Evolutionary conservation across 2,329 filamentous ascomycete species (phyloP).

Genomic region (Bisporella sp.): DNA sequence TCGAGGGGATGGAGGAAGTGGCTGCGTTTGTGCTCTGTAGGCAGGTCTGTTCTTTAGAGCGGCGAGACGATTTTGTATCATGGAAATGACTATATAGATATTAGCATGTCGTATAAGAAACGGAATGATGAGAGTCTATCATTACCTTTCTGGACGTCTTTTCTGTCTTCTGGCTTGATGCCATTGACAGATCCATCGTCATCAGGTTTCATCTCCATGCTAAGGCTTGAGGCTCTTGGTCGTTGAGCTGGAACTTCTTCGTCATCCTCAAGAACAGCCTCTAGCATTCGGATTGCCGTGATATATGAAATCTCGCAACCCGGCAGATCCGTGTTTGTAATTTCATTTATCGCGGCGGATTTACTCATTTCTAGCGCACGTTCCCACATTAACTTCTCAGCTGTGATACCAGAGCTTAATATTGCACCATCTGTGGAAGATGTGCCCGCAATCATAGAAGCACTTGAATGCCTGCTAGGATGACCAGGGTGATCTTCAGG

Average conservation of each 20-base stretch:
- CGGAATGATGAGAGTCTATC: conserved; percentile 23
- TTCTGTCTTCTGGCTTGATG: conserved; percentile 62
- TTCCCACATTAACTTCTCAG: conserved; percentile 97
- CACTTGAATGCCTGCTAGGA: conserved; percentile 66
- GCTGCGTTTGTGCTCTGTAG: conserved; percentile 38
- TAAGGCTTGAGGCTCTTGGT: conserved; percentile 33
- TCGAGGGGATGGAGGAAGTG: conserved; percentile 22
- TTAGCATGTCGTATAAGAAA: conserved; percentile 21
- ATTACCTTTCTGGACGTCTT: conserved; percentile 64
- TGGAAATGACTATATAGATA: conserved; percentile 46
- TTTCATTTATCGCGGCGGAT: conserved; percentile 88
- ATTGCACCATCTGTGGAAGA: conserved; percentile 71
- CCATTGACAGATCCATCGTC: conserved; percentile 46
- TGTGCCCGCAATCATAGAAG: conserved; percentile 40
- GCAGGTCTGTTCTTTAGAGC: conserved; percentile 55
- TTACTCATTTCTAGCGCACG: conserved; percentile 95
- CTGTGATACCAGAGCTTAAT: conserved; percentile 82
- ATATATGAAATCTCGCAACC: conserved; percentile 91
- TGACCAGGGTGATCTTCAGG: conserved; percentile 82
- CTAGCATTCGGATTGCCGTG: conserved; percentile 89
- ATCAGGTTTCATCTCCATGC: conserved; percentile 33
- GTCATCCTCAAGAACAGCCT: conserved; percentile 85
- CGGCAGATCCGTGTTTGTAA: conserved; percentile 79
- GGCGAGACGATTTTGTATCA: conserved; percentile 50
- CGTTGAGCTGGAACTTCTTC: conserved; percentile 45